Conservation (phyloP, 768 basidiomycete genomes). For the Pulveroboletus sp. region DNA sequence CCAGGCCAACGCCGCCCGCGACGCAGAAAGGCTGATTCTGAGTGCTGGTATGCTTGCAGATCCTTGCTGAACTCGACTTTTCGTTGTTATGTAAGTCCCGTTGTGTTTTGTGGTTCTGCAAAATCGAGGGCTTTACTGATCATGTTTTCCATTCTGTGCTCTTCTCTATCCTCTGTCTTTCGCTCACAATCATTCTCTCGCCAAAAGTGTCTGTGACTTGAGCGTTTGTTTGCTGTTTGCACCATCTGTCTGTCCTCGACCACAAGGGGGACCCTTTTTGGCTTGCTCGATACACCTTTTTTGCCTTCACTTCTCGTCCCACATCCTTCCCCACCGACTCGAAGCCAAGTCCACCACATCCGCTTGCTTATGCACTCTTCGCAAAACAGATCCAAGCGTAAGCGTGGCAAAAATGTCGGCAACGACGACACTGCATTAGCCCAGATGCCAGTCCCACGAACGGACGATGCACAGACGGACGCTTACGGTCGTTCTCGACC, state of each 20-base stretch:
- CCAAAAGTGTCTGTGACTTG: slow-evolving; percentile 27
- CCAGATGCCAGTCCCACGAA: slow-evolving; percentile 40
- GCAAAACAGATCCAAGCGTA: slow-evolving; percentile 43
- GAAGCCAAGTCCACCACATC: slow-evolving; percentile 15
- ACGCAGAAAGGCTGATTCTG: slow-evolving; percentile 24
- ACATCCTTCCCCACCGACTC: slow-evolving; percentile 18
- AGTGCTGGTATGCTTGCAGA: slow-evolving; percentile 31
- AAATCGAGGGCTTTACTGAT: slow-evolving; percentile 23
- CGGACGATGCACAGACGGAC: slow-evolving; percentile 49
- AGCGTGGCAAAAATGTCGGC: slow-evolving; percentile 47
- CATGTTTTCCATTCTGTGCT: slow-evolving; percentile 11
- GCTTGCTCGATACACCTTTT: slow-evolving; percentile 27
- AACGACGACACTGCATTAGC: slow-evolving; percentile 38
- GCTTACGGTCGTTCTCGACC: slow-evolving; percentile 51
- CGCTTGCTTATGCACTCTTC: slow-evolving; percentile 34
- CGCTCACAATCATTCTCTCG: slow-evolving; percentile 17
- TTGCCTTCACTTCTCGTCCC: slow-evolving; percentile 16
- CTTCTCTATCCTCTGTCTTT: slow-evolving; percentile 18
- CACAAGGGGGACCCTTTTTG: slow-evolving; percentile 26
- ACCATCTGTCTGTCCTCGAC: slow-evolving; percentile 19
- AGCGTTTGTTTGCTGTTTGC: slow-evolving; percentile 31
- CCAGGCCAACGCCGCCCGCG: slow-evolving; percentile 12
- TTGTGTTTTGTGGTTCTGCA: slow-evolving; percentile 20
- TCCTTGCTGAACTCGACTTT: slow-evolving; percentile 21
- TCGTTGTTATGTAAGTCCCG: slow-evolving; percentile 35